Conservation (phyloP, 345 rosid species). For the Draba incana region DNA sequence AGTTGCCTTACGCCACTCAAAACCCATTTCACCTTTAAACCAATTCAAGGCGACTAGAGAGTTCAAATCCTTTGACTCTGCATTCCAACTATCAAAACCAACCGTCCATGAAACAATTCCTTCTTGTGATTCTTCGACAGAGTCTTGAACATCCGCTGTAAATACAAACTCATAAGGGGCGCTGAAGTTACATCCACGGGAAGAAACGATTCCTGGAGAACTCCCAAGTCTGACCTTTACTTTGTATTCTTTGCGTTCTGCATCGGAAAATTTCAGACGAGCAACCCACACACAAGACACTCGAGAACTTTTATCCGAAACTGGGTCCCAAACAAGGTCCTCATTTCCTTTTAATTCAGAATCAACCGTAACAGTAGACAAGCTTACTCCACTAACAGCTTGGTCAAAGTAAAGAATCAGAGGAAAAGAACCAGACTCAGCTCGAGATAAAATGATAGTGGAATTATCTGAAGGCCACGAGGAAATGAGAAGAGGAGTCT, state of each 20-base stretch:
- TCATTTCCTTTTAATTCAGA: conserved; percentile 43
- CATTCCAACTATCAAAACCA: conserved; percentile 52
- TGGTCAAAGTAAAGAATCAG: conserved; percentile 78
- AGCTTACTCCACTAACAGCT: conserved; percentile 71
- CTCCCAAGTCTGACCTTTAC: conserved; percentile 68
- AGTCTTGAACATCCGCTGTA: conserved; percentile 48
- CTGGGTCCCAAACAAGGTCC: conserved; percentile 68
- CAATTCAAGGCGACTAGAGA: conserved; percentile 41
- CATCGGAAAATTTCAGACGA: conserved; percentile 44
- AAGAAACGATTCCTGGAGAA: conserved; percentile 67
- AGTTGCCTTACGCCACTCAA: conserved; percentile 60
- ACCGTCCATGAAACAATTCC: conserved; percentile 59
- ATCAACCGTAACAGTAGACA: conserved; percentile 56
- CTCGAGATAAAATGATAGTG: conserved; percentile 46
- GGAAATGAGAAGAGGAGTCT: conserved; percentile 67
- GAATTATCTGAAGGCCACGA: conserved; percentile 86
- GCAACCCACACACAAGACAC: conserved; percentile 71
- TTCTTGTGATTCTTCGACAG: conserved; percentile 39
- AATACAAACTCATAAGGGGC: conserved; percentile 51
- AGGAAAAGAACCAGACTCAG: conserved; percentile 58
- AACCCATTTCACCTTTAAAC: conserved; percentile 41
- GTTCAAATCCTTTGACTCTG: conserved; percentile 46
- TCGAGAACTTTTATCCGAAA: conserved; percentile 45
- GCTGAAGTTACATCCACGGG: conserved; percentile 54
- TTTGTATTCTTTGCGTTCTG: conserved; percentile 43